Evolutionary conservation across 768 basidiomycete genomes (phyloP).

Genomic region (Boletales sp.): DNA sequence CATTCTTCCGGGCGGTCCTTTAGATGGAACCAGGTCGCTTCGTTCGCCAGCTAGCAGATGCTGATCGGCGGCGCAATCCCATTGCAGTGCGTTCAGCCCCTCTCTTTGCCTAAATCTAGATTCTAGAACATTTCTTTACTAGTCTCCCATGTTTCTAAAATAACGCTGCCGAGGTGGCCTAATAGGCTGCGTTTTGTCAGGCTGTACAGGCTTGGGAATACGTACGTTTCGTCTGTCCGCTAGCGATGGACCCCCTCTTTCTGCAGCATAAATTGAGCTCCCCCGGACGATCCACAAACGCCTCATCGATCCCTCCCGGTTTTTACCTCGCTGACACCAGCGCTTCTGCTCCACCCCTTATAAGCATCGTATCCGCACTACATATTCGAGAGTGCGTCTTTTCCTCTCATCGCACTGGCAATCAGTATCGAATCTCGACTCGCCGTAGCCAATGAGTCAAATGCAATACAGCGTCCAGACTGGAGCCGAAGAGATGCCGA

Average conservation of each 20-base stretch:
- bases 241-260: constrained; percentile 22
- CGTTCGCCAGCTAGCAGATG: constrained; percentile 7
- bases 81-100: neutral
- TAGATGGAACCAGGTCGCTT: constrained; percentile 12
- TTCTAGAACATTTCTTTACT: constrained; percentile 22
- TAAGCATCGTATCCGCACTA: constrained; percentile 1
- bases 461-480: constrained; percentile 11
- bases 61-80: constrained; percentile 20
- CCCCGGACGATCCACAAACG: constrained; percentile 1
- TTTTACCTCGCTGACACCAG: neutral
- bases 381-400: constrained; percentile 16
- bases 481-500: constrained; percentile 19
- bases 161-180: constrained; percentile 26
- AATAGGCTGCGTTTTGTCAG: constrained; percentile 19
- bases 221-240: constrained; percentile 22
- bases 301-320: constrained; percentile 10
- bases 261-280: constrained; percentile 29
- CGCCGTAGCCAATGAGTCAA: constrained; percentile 10
- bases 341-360: neutral
- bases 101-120: constrained; percentile 26
- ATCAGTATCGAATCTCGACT: neutral
- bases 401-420: neutral
- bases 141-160: constrained; percentile 23
- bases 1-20: constrained; percentile 11
- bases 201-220: constrained; percentile 35